phyloP scores from a whole-genome alignment of 495 filamentous ascomycete species.

The Talaromyces proteolyticus region DNA sequence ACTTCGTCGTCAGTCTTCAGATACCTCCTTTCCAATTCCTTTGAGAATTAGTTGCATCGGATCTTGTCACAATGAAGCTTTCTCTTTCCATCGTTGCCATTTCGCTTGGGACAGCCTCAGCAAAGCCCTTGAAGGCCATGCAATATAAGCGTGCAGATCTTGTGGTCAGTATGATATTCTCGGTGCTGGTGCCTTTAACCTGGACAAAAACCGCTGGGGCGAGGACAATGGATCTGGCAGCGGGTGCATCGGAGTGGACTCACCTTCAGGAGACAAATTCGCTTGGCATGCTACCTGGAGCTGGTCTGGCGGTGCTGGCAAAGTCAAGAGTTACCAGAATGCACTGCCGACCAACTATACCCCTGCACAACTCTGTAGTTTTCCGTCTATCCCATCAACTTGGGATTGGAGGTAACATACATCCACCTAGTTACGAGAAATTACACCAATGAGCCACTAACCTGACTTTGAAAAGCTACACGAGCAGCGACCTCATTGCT shows the following conservation, averaged over 20 bases:
- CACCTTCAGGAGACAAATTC: conserved; percentile 34
- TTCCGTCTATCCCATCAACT: not conserved
- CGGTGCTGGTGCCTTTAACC: conserved; percentile 26
- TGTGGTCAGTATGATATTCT: conserved; percentile 44
- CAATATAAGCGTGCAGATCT: conserved; percentile 10
- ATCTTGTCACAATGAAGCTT: not conserved
- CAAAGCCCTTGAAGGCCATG: not conserved
- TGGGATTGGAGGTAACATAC: not conserved
- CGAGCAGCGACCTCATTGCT: conserved; percentile 44
- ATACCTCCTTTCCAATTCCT: not conserved
- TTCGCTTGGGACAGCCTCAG: not conserved
- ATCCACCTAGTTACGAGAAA: not conserved
- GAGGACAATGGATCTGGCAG: conserved; percentile 35
- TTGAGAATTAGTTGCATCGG: not conserved
- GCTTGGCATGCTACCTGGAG: conserved; percentile 53
- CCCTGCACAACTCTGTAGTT: not conserved
- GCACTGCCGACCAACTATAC: conserved; percentile 10
- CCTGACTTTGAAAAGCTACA: conserved; percentile 34
- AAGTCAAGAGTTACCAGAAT: conserved; percentile 58
- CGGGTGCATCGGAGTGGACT: conserved; percentile 54
- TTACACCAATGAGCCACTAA: not conserved
- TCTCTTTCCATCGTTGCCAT: not conserved
- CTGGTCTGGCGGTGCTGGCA: conserved; percentile 43
- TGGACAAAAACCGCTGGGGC: conserved; percentile 54
- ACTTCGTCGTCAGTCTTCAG: not conserved